Base-by-base conservation (phyloP, 805 yeast species). In the Yarrowia keelungensis region DNA sequence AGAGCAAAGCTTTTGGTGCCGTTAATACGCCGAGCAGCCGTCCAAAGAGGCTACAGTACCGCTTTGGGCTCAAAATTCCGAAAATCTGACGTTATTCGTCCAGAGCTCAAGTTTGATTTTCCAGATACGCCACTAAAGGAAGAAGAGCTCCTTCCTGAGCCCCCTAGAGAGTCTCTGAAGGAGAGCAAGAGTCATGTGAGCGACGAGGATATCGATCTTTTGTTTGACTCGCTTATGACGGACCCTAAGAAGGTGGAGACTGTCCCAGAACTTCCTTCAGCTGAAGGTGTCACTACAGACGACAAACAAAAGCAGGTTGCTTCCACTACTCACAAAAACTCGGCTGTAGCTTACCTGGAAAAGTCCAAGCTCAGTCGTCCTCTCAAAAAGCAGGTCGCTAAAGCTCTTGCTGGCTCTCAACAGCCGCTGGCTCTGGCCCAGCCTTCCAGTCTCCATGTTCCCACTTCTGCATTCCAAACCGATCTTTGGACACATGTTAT, bases 1-100 rank as follows among this genome's bases (percentile, higher is more conserved):
- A 11, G 65, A 45, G 65, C 65, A n/a, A 19, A 51, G 15, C 51
- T 59, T 10, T 45, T 59, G 51, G 51, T 43, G 51, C 65, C 65
- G 38, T 19, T 59, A 51, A 14, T 45, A 14, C 35, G 65, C 4
- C 65, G 51, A 19, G 50, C 49, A 1, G 2, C 35, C 26, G 50
- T 32, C 49, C 14, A 26, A 12, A 32, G 41, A 35, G 5, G 11
- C 12, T 58, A 58, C 50, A 14, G 50, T 50, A 43, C 39, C 11
- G 50, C 65, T 35, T 15, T 59, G 19, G 42, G 51, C 5, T 59
- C 65, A 5, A n/a, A 42, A 11, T 59, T 59, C 16, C 32, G 65
- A 43, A 59, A 45, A 43, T 32, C 51, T 2, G 51, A 59, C 38
- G 51, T 51, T 0, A 41, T 59, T 14, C 50, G 65, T 8, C 3